Evolutionary conservation across 768 basidiomycete genomes (phyloP).

Genomic region (Hirschioporus abietinus): DNA sequence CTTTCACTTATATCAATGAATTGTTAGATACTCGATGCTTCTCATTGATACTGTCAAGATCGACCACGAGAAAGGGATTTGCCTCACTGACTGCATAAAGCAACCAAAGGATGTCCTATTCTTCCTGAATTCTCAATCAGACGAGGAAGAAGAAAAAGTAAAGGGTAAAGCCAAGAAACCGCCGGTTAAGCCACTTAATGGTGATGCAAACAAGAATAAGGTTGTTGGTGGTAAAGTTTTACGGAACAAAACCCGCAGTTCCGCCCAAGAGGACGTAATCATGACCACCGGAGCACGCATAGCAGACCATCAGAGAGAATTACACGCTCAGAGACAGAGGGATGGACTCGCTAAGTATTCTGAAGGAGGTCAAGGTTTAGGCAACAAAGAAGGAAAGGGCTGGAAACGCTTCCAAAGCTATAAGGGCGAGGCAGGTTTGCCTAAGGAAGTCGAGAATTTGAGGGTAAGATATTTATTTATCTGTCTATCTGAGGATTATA

Average conservation of each 20-base stretch:
- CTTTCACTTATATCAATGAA: conserved; percentile 1
- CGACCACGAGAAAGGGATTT: conserved; percentile 53
- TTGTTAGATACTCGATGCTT: conserved; percentile 73
- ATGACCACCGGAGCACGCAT: conserved; percentile 73
- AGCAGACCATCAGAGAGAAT: conserved; percentile 80
- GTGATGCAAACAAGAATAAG: conserved; percentile 58
- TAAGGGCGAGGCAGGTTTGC: conserved; percentile 88
- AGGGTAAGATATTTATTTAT: conserved; percentile 46
- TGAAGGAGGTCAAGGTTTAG: conserved; percentile 68
- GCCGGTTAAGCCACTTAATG: conserved; percentile 53
- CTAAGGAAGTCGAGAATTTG: conserved; percentile 73
- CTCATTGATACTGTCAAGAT: conserved; percentile 86
- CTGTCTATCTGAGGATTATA: conserved; percentile 3
- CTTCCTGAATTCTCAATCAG: conserved; percentile 64
- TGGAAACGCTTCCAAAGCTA: conserved; percentile 98
- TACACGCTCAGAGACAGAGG: conserved; percentile 70
- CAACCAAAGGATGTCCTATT: conserved; percentile 84
- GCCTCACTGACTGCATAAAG: conserved; percentile 82
- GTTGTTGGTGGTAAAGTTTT: conserved; percentile 81
- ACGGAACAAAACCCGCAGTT: conserved; percentile 85
- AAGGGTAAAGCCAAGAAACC: conserved; percentile 53
- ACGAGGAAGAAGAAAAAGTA: conserved; percentile 49
- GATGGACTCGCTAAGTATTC: conserved; percentile 82
- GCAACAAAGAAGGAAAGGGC: conserved; percentile 83
- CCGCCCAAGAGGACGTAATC: conserved; percentile 79